Conservation (phyloP, 305 asterid genomes). For the Fraxinus velutina region DNA sequence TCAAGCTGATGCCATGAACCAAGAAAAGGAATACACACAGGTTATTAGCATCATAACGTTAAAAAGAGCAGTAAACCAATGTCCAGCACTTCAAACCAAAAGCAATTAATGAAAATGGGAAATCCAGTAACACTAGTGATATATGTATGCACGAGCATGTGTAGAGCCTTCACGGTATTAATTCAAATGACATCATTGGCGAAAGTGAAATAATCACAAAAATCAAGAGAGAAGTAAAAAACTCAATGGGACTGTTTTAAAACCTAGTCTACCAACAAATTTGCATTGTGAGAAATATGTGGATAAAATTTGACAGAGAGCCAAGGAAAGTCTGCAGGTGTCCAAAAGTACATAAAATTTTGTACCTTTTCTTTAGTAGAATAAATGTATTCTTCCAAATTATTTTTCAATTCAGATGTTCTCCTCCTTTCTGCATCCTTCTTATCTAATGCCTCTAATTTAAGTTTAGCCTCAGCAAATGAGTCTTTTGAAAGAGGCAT, state of each 20-base stretch:
- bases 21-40: conserved; percentile 24
- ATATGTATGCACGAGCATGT: conserved; percentile 1
- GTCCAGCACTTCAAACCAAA: conserved; percentile 1
- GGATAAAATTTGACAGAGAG: conserved; percentile 12
- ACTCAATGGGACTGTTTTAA: conserved; percentile 2
- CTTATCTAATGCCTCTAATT: conserved; percentile 76
- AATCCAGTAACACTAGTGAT: neutral
- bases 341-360: neutral
- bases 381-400: conserved; percentile 89
- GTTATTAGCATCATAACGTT: conserved; percentile 13
- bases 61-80: neutral
- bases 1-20: conserved; percentile 55
- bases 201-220: neutral
- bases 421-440: conserved; percentile 94
- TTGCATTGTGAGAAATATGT: conserved; percentile 13
- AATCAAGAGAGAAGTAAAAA: conserved; percentile 8
- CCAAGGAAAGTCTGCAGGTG: neutral
- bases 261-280: conserved; percentile 2
- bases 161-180: conserved; percentile 4
- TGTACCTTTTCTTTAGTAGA: conserved; percentile 88
- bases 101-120: neutral
- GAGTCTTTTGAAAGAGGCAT: conserved; percentile 71
- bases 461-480: conserved; percentile 55
- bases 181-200: neutral
- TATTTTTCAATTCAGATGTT: conserved; percentile 94